A percentile compares a stretch with the other conserved stretches of the same genome.
phyloP scores from a whole-genome alignment of 176 grass and related monocot genomes.

The Aegilops umbellulata region DNA sequence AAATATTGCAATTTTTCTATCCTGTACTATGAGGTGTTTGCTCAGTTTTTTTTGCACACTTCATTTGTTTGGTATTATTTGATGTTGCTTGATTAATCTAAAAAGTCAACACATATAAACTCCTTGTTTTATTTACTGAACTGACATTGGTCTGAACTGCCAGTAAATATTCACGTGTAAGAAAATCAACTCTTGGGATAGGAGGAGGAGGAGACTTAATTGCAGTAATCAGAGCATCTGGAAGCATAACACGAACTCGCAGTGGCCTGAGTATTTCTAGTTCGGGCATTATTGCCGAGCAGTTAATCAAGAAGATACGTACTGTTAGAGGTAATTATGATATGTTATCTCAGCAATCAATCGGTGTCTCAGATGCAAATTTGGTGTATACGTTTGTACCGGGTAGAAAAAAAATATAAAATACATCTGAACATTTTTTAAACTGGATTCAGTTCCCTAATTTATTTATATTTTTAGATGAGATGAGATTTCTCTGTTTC shows the following conservation, averaged over 20 bases:
- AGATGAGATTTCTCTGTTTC: neutral
- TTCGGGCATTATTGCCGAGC: conserved; percentile 84
- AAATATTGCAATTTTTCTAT: conserved; percentile 4
- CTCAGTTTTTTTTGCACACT: neutral
- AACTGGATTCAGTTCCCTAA: neutral
- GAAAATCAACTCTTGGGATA: conserved; percentile 88
- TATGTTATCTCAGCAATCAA: neutral
- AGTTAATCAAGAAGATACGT: conserved; percentile 89
- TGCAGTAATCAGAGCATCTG: conserved; percentile 91
- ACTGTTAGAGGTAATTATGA: conserved; percentile 73
- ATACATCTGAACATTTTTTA: conserved; percentile 1
- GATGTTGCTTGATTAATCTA: conserved; percentile 14
- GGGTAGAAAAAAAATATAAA: neutral
- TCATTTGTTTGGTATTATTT: conserved; percentile 10
- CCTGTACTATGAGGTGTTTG: neutral
- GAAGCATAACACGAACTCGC: conserved; percentile 70
- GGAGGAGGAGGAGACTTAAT: conserved; percentile 72
- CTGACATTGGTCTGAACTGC: conserved; percentile 27
- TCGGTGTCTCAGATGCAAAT: conserved; percentile 16
- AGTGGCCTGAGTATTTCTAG: conserved; percentile 59
- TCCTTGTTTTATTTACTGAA: conserved; percentile 23
- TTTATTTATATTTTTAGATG: conserved; percentile 17
- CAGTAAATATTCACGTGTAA: conserved; percentile 89
- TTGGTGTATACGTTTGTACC: conserved; percentile 6
- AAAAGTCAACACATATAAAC: neutral